These are phyloP conservation scores for Protomyces gravidus DNA, from an alignment of 1,139 yeast species.

Conservation along the genomic window DNA sequence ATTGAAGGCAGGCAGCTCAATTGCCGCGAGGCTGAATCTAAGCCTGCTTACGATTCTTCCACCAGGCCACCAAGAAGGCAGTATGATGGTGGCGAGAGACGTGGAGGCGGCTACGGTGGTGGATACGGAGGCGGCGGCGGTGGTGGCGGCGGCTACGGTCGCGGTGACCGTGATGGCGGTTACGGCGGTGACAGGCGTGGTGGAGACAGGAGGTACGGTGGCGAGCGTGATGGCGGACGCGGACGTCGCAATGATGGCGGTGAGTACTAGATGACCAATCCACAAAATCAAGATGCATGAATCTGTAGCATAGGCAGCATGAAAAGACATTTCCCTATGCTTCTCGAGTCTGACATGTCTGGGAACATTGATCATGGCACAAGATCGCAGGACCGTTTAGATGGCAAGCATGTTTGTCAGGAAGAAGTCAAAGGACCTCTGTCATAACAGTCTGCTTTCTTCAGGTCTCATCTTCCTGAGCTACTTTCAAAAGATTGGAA, in stretches of 20 bases:
- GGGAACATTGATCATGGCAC: too few species aligned
- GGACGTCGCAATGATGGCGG: conserved; percentile 17
- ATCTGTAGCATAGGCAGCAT: neutral
- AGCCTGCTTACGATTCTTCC: neutral
- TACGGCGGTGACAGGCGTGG: conserved; percentile 19
- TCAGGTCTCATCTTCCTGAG: too few species aligned
- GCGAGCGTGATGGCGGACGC: conserved; percentile 36
- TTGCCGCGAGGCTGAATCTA: neutral
- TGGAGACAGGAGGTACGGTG: conserved; percentile 30
- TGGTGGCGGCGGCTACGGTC: conserved; percentile 6
- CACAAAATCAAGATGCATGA: too few species aligned
- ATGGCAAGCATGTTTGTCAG: too few species aligned
- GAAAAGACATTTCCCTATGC: too few species aligned
- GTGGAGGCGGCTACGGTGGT: neutral
- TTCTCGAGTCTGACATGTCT: too few species aligned
- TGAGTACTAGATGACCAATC: neutral
- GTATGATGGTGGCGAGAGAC: neutral
- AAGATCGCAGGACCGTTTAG: too few species aligned
- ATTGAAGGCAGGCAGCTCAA: neutral
- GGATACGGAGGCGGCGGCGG: neutral
- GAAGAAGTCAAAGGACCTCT: too few species aligned
- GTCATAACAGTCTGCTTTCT: too few species aligned
- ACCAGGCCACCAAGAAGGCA: neutral
- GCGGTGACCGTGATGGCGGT: conserved; percentile 18
- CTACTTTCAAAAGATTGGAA: too few species aligned